These are phyloP conservation scores for Diaporthe citri DNA, from an alignment of 2,329 filamentous ascomycete species.

Conservation along the genomic window DNA sequence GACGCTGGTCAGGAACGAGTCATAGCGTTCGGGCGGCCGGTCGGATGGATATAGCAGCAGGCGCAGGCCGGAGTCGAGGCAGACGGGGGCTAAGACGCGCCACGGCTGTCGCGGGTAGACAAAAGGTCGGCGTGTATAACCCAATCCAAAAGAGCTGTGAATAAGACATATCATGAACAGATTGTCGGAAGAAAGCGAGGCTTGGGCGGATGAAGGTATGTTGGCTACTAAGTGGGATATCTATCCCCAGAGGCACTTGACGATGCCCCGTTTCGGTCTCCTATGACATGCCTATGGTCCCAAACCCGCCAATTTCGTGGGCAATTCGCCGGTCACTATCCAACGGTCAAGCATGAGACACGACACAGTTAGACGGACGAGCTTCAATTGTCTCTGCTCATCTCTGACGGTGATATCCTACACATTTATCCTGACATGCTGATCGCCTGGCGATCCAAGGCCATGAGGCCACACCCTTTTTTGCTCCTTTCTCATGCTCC, in stretches of 20 bases:
- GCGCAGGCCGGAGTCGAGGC: background rate
- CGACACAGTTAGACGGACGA: background rate
- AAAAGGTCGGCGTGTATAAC: background rate
- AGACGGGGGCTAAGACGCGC: background rate
- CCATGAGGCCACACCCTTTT: background rate
- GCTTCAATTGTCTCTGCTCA: slow-evolving; percentile 6
- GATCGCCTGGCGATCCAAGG: background rate
- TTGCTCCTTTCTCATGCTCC: background rate
- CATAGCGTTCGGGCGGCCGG: slow-evolving; percentile 34
- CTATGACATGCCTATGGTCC: background rate
- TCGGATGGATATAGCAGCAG: background rate
- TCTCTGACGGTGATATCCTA: slow-evolving; percentile 3
- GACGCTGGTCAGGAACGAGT: slow-evolving; percentile 62
- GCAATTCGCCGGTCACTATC: background rate
- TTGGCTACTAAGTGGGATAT: background rate
- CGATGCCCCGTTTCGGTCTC: background rate
- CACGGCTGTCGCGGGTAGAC: background rate
- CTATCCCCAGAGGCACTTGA: background rate
- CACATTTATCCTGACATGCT: slow-evolving; percentile 16
- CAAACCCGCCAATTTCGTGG: too few species aligned
- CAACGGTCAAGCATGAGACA: background rate
- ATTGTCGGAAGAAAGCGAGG: too few species aligned
- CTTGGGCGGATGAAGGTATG: background rate
- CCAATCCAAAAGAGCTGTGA: background rate
- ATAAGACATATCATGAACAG: background rate